Evolutionary conservation across 2,329 filamentous ascomycete species (phyloP).

Genomic region (Didymella exigua): DNA sequence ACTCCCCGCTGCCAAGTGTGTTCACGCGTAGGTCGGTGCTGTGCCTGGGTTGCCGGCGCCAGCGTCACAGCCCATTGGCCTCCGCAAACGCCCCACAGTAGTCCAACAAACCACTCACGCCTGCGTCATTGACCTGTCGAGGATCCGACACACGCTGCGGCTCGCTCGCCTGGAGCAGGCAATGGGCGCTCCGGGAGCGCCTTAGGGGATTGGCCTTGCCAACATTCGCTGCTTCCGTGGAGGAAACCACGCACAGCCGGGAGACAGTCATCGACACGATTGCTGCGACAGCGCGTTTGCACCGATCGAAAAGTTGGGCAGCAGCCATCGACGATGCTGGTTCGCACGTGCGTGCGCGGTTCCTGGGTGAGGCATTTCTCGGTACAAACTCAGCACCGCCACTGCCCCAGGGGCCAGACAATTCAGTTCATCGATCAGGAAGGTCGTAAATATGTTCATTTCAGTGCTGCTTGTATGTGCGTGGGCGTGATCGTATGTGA

Average conservation of each 20-base stretch:
- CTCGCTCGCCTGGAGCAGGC: neutral
- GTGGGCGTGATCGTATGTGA: neutral
- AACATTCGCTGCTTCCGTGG: neutral
- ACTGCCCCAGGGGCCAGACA: neutral
- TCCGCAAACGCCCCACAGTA: conserved; percentile 9
- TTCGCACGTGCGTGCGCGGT: conserved; percentile 8
- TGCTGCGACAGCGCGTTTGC: neutral
- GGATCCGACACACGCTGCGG: conserved; percentile 1
- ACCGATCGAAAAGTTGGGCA: neutral
- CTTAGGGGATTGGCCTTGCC: neutral
- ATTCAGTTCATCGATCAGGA: neutral
- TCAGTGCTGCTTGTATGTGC: neutral
- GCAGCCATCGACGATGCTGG: neutral
- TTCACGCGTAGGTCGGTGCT: conserved; percentile 5
- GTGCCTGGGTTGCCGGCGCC: conserved; percentile 13
- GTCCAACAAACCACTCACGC: conserved; percentile 9
- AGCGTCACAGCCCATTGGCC: conserved; percentile 12
- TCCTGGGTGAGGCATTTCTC: conserved; percentile 1
- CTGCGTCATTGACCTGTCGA: conserved; percentile 13
- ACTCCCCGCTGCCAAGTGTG: conserved; percentile 16
- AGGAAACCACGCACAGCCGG: neutral
- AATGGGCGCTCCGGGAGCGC: neutral
- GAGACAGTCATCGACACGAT: conserved; percentile 6
- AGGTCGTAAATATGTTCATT: conserved; percentile 1
- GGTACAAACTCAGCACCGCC: neutral